Base-by-base conservation (phyloP, 1,139 yeast species). In the Schwanniomyces etchellsii region DNA sequence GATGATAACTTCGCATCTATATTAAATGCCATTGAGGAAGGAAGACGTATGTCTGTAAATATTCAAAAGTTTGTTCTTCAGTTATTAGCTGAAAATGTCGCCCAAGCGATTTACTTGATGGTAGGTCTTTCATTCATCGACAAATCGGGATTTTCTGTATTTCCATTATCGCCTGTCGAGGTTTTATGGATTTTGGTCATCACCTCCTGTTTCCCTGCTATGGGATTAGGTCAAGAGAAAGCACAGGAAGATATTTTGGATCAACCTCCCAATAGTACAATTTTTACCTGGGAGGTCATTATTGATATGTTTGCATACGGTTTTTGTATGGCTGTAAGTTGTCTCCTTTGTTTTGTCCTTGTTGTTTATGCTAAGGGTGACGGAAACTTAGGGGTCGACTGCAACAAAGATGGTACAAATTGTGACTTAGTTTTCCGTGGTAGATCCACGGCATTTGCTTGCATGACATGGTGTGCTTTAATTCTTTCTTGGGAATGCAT, bases 381-480 rank as follows among this genome's bases (percentile, higher is more conserved):
- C 41, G 94, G 91, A 14, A 50, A 77, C 23, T 66, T 85, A 31
- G 95, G 95, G 15, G 35, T 37, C 21, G 57, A 68, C 39, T 85
- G 95, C 62, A 85, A 86, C 33, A 28, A 44, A 2, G 34, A 45
- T 5, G 35, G 36, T 24, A 44, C 51, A 4, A 33, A 40, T 5
- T 88, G 96, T 59, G 50, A 60, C 28, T 60, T 69, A 41, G 95
- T 88, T 4, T 85, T 80, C 61, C 66, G 75, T 46, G 89, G 91
- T 3, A 76, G 96, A 51, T 77, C 95, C 2, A 75, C 84, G 3
- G 72, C 93, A 0, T 88, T 88, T 60, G 85, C 83, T 3, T 77
- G 80, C 5, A 80, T 88, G 81, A 86, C 96, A 1, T 88, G 96
- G 95, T 76, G 93, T 60, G 82, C 94, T 3, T 70, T 88, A 38